Base-by-base conservation (phyloP, 2,329 filamentous ascomycete species). In the Epicoccum nigrum region DNA sequence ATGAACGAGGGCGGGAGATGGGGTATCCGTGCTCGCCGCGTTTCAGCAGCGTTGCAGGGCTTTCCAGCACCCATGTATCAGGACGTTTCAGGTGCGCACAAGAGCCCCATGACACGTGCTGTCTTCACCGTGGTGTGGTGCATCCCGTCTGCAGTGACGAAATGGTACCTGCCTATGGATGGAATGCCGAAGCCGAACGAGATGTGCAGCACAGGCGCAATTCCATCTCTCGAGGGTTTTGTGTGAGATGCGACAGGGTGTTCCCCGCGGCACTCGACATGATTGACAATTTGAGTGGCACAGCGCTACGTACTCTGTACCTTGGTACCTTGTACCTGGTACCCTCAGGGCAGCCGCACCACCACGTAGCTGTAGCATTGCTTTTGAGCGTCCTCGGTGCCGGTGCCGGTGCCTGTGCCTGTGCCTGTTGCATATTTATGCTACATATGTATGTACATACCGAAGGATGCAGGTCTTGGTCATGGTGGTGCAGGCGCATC, bases 1-100 rank as follows among this genome's bases (percentile, higher is more conserved):
- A 44, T 1, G 23, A 25, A 25, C 6, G 6, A 25, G 23, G 23
- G 23, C 23, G 23, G 23, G 23, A 25, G 23, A 7, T 25, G 32
- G 51, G 48, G 32, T 32, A 54, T 21, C 60, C 57, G 58, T 54
- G 51, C 50, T 32, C 15, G 52, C 19, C 15, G 39, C 25, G 69
- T 72, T 72, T 72, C 68, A 70, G 39, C 35, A 41, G n/a, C 54
- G 68, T 71, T 64, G 68, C 69, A 66, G 55, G 51, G 21, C 28
- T 27, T 42, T 30, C 28, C 38, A 45, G 55, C 33, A 52, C 53
- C 42, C 39, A 51, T 32, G 27, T 25, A 17, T 17, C 37, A 19
- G 21, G n/a, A 19, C 37, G 37, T 39, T 39, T 39, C 37, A 39
- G 21, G 13, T n/a, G 17, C 1, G 33, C 33, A 21, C 33, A 19